Percentiles rank a stretch among this genome's conserved stretches.
phyloP scores from a whole-genome alignment of 345 rosid genomes.

The Brassica napus region Da-Ae NC_063437.1:9670001-9670500 shows the following conservation, averaged over 20 bases:
- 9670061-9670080: background rate
- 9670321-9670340: background rate
- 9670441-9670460: background rate
- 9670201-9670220: background rate
- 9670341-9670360: background rate
- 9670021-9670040: constrained; percentile 3
- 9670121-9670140: constrained; percentile 4
- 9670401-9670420: background rate
- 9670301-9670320: background rate
- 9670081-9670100: background rate
- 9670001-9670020: background rate
- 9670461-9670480: background rate
- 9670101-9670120: background rate
- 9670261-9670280: background rate
- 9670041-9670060: background rate
- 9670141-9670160: background rate
- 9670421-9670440: background rate
- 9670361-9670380: background rate
- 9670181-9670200: background rate
- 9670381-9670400: constrained; percentile 17
- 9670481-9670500: background rate
- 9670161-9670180: background rate
- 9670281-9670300: constrained; percentile 11
- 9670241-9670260: background rate
- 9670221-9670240: background rate